Base-by-base conservation (phyloP, 192 early-diverging fungal genomes). In the Backusella tarrabulga region DNA sequence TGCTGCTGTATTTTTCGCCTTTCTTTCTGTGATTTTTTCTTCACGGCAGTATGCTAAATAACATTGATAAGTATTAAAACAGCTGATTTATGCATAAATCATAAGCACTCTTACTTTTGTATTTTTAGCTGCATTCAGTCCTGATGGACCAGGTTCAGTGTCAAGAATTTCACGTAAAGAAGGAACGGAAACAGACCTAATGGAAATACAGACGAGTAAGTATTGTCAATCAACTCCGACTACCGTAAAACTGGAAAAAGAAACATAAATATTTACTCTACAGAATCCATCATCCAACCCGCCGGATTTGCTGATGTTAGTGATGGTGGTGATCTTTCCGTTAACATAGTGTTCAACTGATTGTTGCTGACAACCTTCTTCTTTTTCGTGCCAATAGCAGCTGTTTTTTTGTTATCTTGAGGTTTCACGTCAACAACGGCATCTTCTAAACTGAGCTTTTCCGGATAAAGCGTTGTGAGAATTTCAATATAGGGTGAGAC, bases 141-240 rank as follows among this genome's bases (percentile, higher is more conserved):
- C 11, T 11, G 56, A 26, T 50, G 41, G 6, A n/a, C 38, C 63
- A 41, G 76, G 74, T 36, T 83, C 85, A 23, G 79, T 44, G 6
- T 86, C 83, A 52, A 84, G 68, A 73, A 86, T 86, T 9, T 86
- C 83, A 6, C 85, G 78, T 46, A 86, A 38, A 19, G 85, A 83
- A 26, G 81, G 80, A 35, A 73, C 69, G 2, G 38, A 42, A 71
- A 26, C 41, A 44, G 23, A 35, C 32, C 73, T 76, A 73, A 50
- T 19, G 34, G 0, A 46, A 73, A 71, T 29, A 71, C 17, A 4
- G 8, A 42, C 3, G 26, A 46, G 21, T 40, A 40, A 40, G 38
- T 40, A 40, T 1, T 40, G 38, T 12, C 38, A 11, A 40, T 40
- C 38, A 40, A 40, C 1, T 40, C 9, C 38, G 3, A 40, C 11